Base-by-base conservation (phyloP, 192 early-diverging fungal genomes). In the Backusella macrospora region DNA sequence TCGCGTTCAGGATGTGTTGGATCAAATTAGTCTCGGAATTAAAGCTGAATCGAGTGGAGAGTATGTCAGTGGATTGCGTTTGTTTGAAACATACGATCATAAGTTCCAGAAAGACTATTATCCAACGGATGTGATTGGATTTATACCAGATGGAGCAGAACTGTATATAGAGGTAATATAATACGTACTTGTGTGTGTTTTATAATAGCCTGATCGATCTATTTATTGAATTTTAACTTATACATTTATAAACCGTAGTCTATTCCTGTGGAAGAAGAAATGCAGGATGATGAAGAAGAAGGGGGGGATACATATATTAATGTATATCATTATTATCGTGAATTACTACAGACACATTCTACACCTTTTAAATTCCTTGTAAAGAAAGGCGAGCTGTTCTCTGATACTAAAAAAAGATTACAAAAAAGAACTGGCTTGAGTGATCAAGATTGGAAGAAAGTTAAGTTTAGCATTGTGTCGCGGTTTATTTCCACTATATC, bases 281-380 rank as follows among this genome's bases (percentile, higher is more conserved):
- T 59, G 21, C 29, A 34, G 29, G 29, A 39, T 63, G 4, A 74
- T 77, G 38, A 74, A 26, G 79, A 73, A 26, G 79, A 73, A 4
- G 63, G 76, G n/a, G 73, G 77, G 12, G 84, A 86, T 26, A 29
- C 46, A 12, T 45, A 86, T 16, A 73, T 97, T 55, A 83, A 80
- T 14, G 92, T 93, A 18, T 90, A 88, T 76, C 95, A 97, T 76
- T 96, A 91, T 74, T 80, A 85, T 65, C 88, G 90, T 72, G 94
- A 96, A 40, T 81, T 90, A 13, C 40, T 64, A 14, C 87, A 88
- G 26, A 76, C 85, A 10, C 94, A 98, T 78, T 87, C 95, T 48
- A 83, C 93, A 42, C 97, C 97, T 14, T 97, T 99, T 84, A 82
- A 83, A 71, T 92, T 97, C 71, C 76, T 88, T 34, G 74, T 94